phyloP scores from a whole-genome alignment of 2,329 filamentous ascomycete species.

The Cadophora luteo-olivacea region DNA sequence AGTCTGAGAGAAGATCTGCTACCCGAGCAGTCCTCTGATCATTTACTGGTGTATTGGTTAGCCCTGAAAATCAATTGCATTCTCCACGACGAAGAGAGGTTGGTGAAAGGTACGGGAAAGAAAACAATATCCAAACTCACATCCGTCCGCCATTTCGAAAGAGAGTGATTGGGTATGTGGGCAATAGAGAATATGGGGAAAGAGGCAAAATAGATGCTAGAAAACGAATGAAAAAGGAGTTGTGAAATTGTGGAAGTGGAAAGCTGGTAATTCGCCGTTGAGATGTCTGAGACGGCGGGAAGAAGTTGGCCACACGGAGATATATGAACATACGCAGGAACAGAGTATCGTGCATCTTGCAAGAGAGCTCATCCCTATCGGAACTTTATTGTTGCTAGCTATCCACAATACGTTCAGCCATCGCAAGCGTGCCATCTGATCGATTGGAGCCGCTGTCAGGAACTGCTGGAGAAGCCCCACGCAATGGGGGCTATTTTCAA shows the following conservation, averaged over 20 bases:
- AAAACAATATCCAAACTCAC: slow-evolving; percentile 39
- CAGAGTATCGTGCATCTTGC: slow-evolving; percentile 23
- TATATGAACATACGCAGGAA: slow-evolving; percentile 38
- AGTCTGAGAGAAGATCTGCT: slow-evolving; percentile 67
- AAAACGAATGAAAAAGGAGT: slow-evolving; percentile 31
- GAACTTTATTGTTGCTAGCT: slow-evolving; percentile 39
- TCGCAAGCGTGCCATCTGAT: slow-evolving; percentile 25
- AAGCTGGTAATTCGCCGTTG: slow-evolving; percentile 30
- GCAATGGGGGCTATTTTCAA: slow-evolving; percentile 33
- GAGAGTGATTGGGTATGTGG: slow-evolving; percentile 25
- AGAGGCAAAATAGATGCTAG: slow-evolving; percentile 14
- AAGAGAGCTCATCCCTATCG: slow-evolving; percentile 21
- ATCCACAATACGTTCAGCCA: slow-evolving; percentile 36
- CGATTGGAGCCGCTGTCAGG: slow-evolving; percentile 28
- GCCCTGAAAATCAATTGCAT: slow-evolving; percentile 16
- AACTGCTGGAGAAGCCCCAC: slow-evolving; percentile 32
- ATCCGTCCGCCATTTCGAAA: slow-evolving; percentile 44
- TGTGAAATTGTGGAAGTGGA: slow-evolving; percentile 25
- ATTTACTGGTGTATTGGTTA: slow-evolving; percentile 57
- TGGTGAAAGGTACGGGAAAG: slow-evolving; percentile 27
- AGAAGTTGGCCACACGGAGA: slow-evolving; percentile 29
- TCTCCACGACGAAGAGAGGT: slow-evolving; percentile 20
- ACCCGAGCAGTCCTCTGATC: slow-evolving; percentile 64
- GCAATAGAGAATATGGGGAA: slow-evolving; percentile 14
- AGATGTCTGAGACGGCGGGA: slow-evolving; percentile 30